Base-by-base conservation (phyloP, 352 stramenopile genomes). In the Globisporangium recalcitrans region DNA sequence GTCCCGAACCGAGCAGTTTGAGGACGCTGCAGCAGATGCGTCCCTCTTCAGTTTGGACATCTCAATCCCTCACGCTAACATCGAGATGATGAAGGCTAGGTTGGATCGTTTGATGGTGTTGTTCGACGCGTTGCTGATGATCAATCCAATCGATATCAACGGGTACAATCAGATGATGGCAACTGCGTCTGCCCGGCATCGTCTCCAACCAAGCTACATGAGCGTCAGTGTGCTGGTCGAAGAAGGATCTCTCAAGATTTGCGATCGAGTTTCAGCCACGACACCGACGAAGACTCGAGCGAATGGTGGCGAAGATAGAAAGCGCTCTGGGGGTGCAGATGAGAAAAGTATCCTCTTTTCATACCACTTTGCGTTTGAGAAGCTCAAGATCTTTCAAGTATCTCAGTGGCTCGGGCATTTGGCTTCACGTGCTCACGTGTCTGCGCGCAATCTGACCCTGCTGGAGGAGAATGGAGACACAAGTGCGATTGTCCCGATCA, bases 361-460 rank as follows among this genome's bases (percentile, higher is more conserved):
- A 40, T 95, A 92, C 57, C 82, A 91, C 57, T 79, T 95, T 55
- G 77, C 65, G 13, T 92, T 93, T 29, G 67, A 94, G 61, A 76
- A 89, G 31, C 69, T 93, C 13, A 77, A 82, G 48, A 68, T 96
- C 10, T 96, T 96, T 57, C 85, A 94, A 63, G 71, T 96, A 10
- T 91, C 83, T n/a, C 83, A 93, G 61, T 96, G 85, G 85, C 84
- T 94, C 70, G 84, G 85, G 1, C 80, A 92, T 56, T 65, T 96
- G 27, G 74, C 84, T 4, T 96, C 87, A 21, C 78, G 82, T 16
- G 73, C 91, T 6, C 87, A 96, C 52, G 67, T 94, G 0, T 70
- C 77, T 10, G 80, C 73, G 5, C 78, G 90, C 56, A 89, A 93
- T 46, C 63, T 86, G 19, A 90, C 87, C 2, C 68, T 96, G 21